These are phyloP conservation scores for Ceratobasidium theobromae DNA, from an alignment of 1,284 basidiomycete genomes.

Conservation along the genomic window DNA sequence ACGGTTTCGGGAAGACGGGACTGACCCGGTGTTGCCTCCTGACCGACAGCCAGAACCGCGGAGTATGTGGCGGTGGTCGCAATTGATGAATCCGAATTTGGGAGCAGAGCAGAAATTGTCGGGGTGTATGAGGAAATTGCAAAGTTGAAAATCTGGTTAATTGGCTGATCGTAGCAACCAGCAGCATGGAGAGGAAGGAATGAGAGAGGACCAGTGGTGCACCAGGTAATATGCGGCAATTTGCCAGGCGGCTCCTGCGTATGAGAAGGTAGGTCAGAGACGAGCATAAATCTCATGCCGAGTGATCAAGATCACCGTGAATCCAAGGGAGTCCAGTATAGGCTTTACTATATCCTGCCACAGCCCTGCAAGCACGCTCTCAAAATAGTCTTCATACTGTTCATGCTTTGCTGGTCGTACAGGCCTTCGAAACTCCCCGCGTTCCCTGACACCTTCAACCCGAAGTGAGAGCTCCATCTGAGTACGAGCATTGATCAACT, in stretches of 20 bases:
- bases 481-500: no score
- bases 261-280: no score
- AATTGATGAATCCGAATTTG: background rate
- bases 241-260: no score
- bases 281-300: no score
- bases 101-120: background rate
- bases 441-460: no score
- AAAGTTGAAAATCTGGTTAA: background rate
- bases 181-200: conserved; percentile 15
- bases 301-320: no score
- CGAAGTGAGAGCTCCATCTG: no score
- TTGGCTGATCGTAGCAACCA: background rate
- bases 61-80: background rate
- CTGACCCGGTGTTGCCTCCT: background rate
- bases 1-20: background rate
- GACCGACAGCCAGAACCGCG: background rate
- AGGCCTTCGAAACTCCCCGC: no score
- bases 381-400: background rate
- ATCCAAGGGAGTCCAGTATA: background rate
- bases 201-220: background rate
- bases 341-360: conserved; percentile 10
- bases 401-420: no score
- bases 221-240: conserved; percentile 16
- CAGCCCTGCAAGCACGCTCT: background rate
- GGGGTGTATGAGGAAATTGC: conserved; percentile 27